Evolutionary conservation across 2,329 filamentous ascomycete species (phyloP), one percentile per base, ranked within the genome.

Genomic region (Cladophialophora carrionii): DNA sequence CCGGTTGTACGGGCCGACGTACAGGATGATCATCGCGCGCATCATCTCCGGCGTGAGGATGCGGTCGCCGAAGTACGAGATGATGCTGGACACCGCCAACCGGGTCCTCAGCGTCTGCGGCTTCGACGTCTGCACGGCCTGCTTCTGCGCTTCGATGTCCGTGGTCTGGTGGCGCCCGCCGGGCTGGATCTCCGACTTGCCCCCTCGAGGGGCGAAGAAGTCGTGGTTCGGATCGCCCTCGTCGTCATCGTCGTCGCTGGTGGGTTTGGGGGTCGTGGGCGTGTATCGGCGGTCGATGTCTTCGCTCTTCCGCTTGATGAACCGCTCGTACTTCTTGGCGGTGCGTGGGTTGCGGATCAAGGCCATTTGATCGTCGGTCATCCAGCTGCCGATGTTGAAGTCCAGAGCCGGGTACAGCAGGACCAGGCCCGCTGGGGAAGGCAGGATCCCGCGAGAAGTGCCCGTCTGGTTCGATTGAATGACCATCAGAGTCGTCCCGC

Each of bases 321-420:
- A 90, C 29, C 87, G 85, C 63, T 85, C 84, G 49, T 72, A 69
- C 26, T 92, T 85, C 74, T 88, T 88, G 64, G 87, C 85, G 10
- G 92, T 87, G 29, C 68, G 52, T 9, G 70, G 70, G 68, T 96
- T 93, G 70, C 92, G 88, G 68, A 99, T 96, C 66, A 99, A 80
- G 0, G 91, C 87, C 91, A 98, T 96, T 75, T 99, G 93, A 76
- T 98, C 94, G 72, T 98, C 94, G 0, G 91, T 93, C 93, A 99
- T 98, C 95, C 95, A 99, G 76, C 93, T 97, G 43, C 92, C 92
- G 70, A 98, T 98, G 73, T 96, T 97, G 90, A 98, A 92, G 73
- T 98, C 95, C 65, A 99, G 80, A 0, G 89, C 88, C 0, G 95
- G 95, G 73, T 99, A 99, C 64, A 96, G 88, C 56, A 96, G 83